A percentile compares a stretch with the other conserved stretches of the same genome.
These are phyloP conservation scores for Hanseniaspora singularis DNA, from an alignment of 805 yeast genomes.

Conservation along the genomic window DNA sequence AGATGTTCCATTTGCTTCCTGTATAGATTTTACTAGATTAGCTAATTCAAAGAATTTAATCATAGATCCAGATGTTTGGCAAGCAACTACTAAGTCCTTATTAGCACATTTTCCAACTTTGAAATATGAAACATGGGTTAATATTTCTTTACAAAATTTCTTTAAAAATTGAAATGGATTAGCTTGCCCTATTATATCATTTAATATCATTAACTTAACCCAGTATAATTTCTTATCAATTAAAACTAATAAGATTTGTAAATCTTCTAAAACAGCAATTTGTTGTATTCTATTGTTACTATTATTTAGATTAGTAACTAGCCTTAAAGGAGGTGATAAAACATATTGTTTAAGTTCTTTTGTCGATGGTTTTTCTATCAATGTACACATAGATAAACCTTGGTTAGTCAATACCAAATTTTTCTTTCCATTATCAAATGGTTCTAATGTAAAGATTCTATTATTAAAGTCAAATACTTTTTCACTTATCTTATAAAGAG, in stretches of 20 bases:
- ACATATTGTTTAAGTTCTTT: constrained; percentile 43
- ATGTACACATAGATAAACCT: constrained; percentile 69
- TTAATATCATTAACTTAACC: constrained; percentile 59
- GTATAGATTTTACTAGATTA: constrained; percentile 40
- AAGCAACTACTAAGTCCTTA: constrained; percentile 76
- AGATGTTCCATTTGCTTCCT: neutral
- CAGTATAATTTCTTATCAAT: constrained; percentile 73
- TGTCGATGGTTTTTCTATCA: constrained; percentile 36
- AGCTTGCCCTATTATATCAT: constrained; percentile 24
- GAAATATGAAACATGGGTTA: constrained; percentile 82
- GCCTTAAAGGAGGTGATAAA: constrained; percentile 61
- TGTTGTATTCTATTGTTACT: constrained; percentile 71
- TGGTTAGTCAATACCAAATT: constrained; percentile 81
- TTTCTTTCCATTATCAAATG: constrained; percentile 89
- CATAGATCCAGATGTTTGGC: constrained; percentile 65
- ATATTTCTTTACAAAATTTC: constrained; percentile 61
- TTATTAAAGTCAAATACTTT: constrained; percentile 62
- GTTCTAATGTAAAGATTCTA: constrained; percentile 80
- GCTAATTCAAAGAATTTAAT: constrained; percentile 82
- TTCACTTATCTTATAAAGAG: constrained; percentile 61
- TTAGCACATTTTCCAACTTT: constrained; percentile 90
- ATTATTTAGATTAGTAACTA: constrained; percentile 31
- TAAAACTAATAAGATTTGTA: constrained; percentile 66
- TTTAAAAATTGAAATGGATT: constrained; percentile 34
- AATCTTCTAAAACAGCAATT: constrained; percentile 83